Percentiles rank a stretch among this genome's conserved stretches.
Evolutionary conservation across 208 protist genomes (phyloP).

Genomic region (Sergeia podlipaevii): DNA sequence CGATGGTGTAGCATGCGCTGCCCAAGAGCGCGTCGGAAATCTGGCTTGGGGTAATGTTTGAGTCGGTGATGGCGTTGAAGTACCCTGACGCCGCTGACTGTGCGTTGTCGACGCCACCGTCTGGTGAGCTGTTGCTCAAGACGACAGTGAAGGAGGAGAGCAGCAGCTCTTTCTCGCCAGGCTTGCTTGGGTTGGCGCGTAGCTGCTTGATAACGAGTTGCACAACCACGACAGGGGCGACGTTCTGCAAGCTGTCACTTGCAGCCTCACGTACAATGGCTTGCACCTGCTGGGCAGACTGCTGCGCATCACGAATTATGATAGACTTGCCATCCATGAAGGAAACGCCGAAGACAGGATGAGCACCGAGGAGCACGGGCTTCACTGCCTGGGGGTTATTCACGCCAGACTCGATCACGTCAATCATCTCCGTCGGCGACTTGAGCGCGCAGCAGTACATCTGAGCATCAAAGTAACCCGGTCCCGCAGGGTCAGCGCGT

Average conservation of each 20-base stretch:
- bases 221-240: conserved; percentile 25
- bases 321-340: conserved; percentile 42
- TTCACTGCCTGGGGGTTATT: conserved; percentile 5
- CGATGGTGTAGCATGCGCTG: conserved; percentile 40
- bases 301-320: conserved; percentile 9
- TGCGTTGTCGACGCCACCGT: no score
- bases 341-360: conserved; percentile 47
- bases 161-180: conserved; percentile 28
- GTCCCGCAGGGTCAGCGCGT: conserved; percentile 14
- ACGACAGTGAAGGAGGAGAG: conserved; percentile 42
- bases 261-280: conserved; percentile 19
- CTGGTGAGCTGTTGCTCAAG: conserved; percentile 25
- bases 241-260: conserved; percentile 10
- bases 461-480: conserved; percentile 36
- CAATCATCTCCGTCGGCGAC: conserved; percentile 22
- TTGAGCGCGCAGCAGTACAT: conserved; percentile 31
- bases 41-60: conserved; percentile 20
- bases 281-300: conserved; percentile 17
- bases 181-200: conserved; percentile 21
- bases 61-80: conserved; percentile 33
- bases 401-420: conserved; percentile 11
- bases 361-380: conserved; percentile 32
- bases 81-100: conserved; percentile 7
- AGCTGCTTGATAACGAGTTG: conserved; percentile 60
- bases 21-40: conserved; percentile 38